phyloP scores from a whole-genome alignment of 495 filamentous ascomycete genomes.

The Staphylotrichum longicolle region DNA sequence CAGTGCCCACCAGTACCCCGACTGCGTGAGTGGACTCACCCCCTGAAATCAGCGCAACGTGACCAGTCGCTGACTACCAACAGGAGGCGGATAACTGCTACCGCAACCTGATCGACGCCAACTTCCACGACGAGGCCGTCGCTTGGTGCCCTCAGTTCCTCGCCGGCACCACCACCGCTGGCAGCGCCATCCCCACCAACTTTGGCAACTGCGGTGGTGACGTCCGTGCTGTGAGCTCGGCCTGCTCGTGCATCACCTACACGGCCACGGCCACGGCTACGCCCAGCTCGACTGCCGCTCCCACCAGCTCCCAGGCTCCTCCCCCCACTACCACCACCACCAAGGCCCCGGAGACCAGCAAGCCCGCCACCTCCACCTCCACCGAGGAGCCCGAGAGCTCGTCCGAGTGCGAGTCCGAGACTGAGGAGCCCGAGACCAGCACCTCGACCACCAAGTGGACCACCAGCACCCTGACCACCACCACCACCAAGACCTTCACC shows the following conservation, averaged over 20 bases:
- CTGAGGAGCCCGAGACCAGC: conserved; percentile 8
- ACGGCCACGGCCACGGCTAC: conserved; percentile 21
- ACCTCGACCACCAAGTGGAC: conserved; percentile 37
- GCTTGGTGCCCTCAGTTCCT: conserved; percentile 32
- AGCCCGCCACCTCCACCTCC: background rate
- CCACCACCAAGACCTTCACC: conserved; percentile 56
- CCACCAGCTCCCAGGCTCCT: background rate
- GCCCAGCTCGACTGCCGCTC: background rate
- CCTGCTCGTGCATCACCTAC: conserved; percentile 42
- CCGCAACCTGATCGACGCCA: conserved; percentile 30
- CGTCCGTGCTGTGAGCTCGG: conserved; percentile 33
- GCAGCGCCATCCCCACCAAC: conserved; percentile 28
- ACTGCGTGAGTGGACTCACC: conserved; percentile 30
- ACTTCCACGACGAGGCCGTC: conserved; percentile 25
- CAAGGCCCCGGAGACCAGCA: background rate
- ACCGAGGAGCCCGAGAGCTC: conserved; percentile 19
- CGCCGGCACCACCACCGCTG: conserved; percentile 23
- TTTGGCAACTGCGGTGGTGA: conserved; percentile 30
- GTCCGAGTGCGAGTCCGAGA: conserved; percentile 14
- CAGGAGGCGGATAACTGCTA: conserved; percentile 38
- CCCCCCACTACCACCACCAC: conserved; percentile 3
- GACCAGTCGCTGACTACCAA: conserved; percentile 11
- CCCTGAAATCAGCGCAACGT: no score
- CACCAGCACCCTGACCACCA: conserved; percentile 58
- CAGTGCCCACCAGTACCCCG: conserved; percentile 31